Conservation (phyloP, 202 grass and related monocot species). For the Digitaria exilis region DNA sequence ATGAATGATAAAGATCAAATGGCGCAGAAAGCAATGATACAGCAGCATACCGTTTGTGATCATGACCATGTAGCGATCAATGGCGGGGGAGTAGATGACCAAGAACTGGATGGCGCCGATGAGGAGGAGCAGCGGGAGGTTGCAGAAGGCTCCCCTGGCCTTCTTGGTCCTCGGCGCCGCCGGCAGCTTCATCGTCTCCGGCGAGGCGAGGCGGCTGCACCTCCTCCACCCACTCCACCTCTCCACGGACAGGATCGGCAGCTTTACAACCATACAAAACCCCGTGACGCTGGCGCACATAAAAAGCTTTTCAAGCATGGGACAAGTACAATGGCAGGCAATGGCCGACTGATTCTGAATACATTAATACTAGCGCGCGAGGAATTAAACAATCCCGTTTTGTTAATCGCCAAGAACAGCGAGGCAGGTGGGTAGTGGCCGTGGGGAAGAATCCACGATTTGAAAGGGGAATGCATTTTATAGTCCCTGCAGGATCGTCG, state of each 20-base stretch:
- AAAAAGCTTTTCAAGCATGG: not conserved
- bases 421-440: conserved; percentile 36
- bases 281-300: not conserved
- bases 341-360: too few relatives aligned
- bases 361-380: too few relatives aligned
- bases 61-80: conserved; percentile 45
- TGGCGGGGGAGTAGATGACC: conserved; percentile 39
- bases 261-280: conserved; percentile 34
- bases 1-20: too few relatives aligned
- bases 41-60: conserved; percentile 47
- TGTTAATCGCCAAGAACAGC: conserved; percentile 39
- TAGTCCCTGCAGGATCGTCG: conserved; percentile 18
- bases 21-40: not conserved
- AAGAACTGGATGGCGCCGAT: conserved; percentile 44
- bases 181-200: conserved; percentile 36
- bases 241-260: conserved; percentile 7
- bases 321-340: not conserved
- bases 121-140: conserved; percentile 48
- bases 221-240: not conserved
- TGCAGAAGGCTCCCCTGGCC: conserved; percentile 38
- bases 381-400: conserved; percentile 43
- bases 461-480: conserved; percentile 2
- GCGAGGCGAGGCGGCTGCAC: not conserved
- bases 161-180: conserved; percentile 39
- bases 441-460: conserved; percentile 45